Base-by-base conservation (phyloP, 352 stramenopile species). In the Phytophthora colocasiae region DNA sequence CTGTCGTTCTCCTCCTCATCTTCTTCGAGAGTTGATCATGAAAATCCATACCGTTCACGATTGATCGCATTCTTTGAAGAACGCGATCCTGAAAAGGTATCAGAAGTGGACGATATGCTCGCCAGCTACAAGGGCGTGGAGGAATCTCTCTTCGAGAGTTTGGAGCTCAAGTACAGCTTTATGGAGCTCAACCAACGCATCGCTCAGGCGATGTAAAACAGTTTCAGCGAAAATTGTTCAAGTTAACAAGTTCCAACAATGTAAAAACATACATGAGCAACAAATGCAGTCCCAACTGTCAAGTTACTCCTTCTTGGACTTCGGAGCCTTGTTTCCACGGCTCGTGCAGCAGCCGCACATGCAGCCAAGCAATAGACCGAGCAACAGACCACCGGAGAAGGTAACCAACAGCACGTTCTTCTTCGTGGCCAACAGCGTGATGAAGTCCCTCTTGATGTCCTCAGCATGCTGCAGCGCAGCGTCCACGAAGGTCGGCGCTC, bases 151-250 rank as follows among this genome's bases (percentile, higher is more conserved):
- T 92, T 95, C 41, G 80, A 95, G 44, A 93, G 83, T 38, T 71
- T 95, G 19, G 80, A 91, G 55, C 81, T 95, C 46, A 95, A 95
- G 66, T 95, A 95, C 68, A 87, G 80, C 66, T 92, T 90, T 64
- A 78, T 90, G 69, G 74, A 80, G 57, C 58, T 94, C 27, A 82
- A 83, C 53, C 64, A 77, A 31, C 72, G 74, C 31, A 82, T 86
- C 14, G 66, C 70, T 2, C 73, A 81, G 39, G 56, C 58, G 46
- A 45, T 83, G 57, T 78, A 65, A 71, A 46, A 43, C 31, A 50
- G 43, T 41, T 15, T 49, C 44, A 22, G n/a, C 5, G 11, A 54
- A 5, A 15, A 7, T 1, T 65, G 31, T 44, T 19, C 57, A 62
- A 57, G 44, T 31, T 65, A 34, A 11, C 31, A 9, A 6, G 27